Conservation (phyloP, 2,329 filamentous ascomycete species). For the Hortaea sp. region DNA sequence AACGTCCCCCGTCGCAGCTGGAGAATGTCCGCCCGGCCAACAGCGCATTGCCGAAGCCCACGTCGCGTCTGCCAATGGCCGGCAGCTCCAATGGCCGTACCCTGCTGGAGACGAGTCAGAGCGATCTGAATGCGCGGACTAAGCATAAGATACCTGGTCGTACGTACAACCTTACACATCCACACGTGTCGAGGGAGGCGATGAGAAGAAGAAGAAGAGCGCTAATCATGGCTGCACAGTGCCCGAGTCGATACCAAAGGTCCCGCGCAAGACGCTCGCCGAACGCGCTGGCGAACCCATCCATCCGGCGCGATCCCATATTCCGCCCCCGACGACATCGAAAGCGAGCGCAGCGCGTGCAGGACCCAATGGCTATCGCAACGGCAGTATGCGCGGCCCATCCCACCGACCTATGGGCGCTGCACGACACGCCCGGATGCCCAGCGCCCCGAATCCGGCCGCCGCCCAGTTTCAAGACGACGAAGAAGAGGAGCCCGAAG, state of each 20-base stretch:
- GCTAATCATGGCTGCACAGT: constrained; percentile 18
- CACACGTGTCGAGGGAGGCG: too few relatives aligned
- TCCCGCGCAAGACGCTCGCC: constrained; percentile 36
- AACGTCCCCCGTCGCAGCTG: constrained; percentile 19
- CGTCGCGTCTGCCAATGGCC: constrained; percentile 18
- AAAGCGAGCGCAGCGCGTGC: not conserved
- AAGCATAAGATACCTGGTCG: constrained; percentile 45
- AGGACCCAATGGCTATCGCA: constrained; percentile 31
- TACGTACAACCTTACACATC: constrained; percentile 19
- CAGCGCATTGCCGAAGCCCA: constrained; percentile 21
- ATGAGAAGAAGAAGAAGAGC: too few relatives aligned
- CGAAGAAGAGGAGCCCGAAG: constrained; percentile 28
- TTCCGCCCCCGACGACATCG: constrained; percentile 9
- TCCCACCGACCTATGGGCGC: constrained; percentile 34
- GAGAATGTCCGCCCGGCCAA: constrained; percentile 21
- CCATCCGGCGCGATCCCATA: constrained; percentile 14
- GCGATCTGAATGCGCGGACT: constrained; percentile 40
- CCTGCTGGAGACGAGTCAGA: constrained; percentile 22
- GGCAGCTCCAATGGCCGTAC: constrained; percentile 5
- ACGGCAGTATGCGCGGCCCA: constrained; percentile 30
- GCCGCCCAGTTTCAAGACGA: constrained; percentile 1
- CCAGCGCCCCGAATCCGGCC: constrained; percentile 2
- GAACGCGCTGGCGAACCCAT: constrained; percentile 40
- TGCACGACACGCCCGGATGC: constrained; percentile 11
- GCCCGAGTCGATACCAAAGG: constrained; percentile 38